Evolutionary conservation across 345 rosid species (phyloP), one percentile per base, ranked within the genome.

Genomic region (Sapria himalayana): DNA sequence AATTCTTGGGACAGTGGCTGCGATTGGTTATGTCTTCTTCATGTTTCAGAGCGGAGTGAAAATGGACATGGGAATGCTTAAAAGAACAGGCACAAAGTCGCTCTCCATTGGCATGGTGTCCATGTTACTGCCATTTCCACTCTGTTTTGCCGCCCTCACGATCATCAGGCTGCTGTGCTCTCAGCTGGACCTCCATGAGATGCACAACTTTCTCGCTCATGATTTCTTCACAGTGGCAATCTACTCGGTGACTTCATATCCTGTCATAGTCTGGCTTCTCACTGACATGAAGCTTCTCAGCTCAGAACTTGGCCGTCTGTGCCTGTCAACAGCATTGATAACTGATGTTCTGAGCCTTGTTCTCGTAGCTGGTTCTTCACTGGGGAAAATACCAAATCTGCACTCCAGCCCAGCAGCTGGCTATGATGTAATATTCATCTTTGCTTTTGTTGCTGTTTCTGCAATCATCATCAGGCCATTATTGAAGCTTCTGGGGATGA

Each of bases 221-320:
- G n/a, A n/a, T n/a, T n/a, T n/a, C n/a, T n/a, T 43, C 1, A 29
- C 43, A 15, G 25, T 15, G 9, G 7, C 46, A 19, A 10, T 15
- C 10, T 51, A 52, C 17, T 33, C 56, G 9, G 10, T 35, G 12
- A 52, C 56, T 3, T 22, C 48, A 21, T 48, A 56, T 35, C 40
- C 52, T 5, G 54, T 31, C 22, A 32, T 62, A 4, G 15, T 29
- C 19, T 15, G 33, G 19, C 46, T 48, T 5, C 47, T 57, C n/a
- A 22, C 33, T 0, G 56, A 57, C 12, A 36, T 53, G n/a, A 11
- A 41, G 10, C 37, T 57, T 33, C n/a, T 36, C 8, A 62, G 57
- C 29, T 52, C 68, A 0, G 54, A 58, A 42, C 37, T 63, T 4
- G 64, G 69, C 7, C 37, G 57, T 16, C 15, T 63, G 38, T 50